Conservation (phyloP, 2,329 filamentous ascomycete species). For the Fusarium sp. region DNA sequence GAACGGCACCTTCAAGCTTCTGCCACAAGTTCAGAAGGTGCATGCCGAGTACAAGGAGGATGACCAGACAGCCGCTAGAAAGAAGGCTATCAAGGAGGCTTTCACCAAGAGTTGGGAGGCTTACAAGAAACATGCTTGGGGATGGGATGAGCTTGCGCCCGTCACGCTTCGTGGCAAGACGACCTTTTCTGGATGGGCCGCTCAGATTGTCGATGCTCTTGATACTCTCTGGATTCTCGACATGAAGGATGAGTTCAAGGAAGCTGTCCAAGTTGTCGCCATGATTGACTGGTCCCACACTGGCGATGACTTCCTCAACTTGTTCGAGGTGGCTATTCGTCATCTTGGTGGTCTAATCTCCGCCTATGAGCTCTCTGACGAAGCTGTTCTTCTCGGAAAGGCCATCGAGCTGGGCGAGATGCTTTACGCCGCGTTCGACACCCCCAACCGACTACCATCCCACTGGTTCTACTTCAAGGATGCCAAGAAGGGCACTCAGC, state of each 20-base stretch:
- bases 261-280: slow-evolving; percentile 64
- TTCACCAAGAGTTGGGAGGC: slow-evolving; percentile 65
- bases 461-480: slow-evolving; percentile 62
- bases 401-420: slow-evolving; percentile 68
- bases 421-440: slow-evolving; percentile 69
- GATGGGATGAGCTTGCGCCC: slow-evolving; percentile 70
- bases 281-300: slow-evolving; percentile 70
- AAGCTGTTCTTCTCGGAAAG: slow-evolving; percentile 64
- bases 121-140: slow-evolving; percentile 70
- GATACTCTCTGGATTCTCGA: slow-evolving; percentile 75
- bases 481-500: slow-evolving; percentile 58
- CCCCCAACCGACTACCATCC: slow-evolving; percentile 67
- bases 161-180: slow-evolving; percentile 63
- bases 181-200: slow-evolving; percentile 69
- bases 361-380: slow-evolving; percentile 67
- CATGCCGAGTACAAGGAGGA: slow-evolving; percentile 60
- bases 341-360: slow-evolving; percentile 68
- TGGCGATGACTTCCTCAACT: slow-evolving; percentile 62
- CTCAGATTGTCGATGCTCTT: slow-evolving; percentile 72
- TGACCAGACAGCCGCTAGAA: slow-evolving; percentile 53
- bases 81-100: slow-evolving; percentile 57
- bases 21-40: slow-evolving; percentile 62
- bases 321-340: slow-evolving; percentile 76
- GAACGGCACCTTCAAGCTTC: slow-evolving; percentile 51
- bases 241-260: slow-evolving; percentile 68